Evolutionary conservation across 345 rosid species (phyloP).

Genomic region (Populus nigra): DNA sequence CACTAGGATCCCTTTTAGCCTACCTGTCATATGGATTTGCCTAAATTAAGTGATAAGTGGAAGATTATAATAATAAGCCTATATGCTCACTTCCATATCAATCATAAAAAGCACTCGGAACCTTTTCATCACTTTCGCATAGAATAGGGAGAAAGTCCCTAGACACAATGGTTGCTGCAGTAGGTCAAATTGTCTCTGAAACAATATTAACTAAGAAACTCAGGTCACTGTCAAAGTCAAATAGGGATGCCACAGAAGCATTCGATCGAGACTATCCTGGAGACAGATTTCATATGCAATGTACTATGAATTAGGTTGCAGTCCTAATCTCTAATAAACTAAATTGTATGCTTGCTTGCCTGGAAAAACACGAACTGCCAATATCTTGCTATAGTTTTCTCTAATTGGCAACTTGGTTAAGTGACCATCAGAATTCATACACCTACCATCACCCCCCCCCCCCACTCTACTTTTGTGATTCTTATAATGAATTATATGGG

Average conservation of each 20-base stretch:
- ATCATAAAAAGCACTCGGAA: neutral
- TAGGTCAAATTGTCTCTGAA: conserved; percentile 10
- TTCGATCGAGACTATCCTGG: neutral
- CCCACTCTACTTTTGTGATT: neutral
- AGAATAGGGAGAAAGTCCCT: neutral
- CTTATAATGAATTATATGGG: neutral
- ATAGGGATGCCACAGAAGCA: neutral
- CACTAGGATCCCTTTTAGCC: conserved; percentile 13
- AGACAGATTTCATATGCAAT: neutral
- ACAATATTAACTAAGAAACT: neutral
- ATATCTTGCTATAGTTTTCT: neutral
- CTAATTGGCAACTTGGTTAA: neutral
- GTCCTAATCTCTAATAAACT: neutral
- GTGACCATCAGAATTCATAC: neutral
- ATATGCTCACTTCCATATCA: neutral
- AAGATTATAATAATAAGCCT: conserved; percentile 1
- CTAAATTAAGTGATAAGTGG: neutral
- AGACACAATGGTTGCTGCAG: conserved; percentile 3
- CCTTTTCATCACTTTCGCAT: neutral
- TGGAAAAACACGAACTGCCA: conserved; percentile 2
- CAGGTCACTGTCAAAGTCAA: neutral
- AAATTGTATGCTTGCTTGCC: conserved; percentile 6
- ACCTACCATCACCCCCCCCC: neutral
- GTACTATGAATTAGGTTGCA: neutral
- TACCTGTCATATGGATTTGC: conserved; percentile 3